A percentile compares a stretch with the other conserved stretches of the same genome.
Conservation (phyloP, 2,329 filamentous ascomycete species). For the Penicillium rolfsii region DNA sequence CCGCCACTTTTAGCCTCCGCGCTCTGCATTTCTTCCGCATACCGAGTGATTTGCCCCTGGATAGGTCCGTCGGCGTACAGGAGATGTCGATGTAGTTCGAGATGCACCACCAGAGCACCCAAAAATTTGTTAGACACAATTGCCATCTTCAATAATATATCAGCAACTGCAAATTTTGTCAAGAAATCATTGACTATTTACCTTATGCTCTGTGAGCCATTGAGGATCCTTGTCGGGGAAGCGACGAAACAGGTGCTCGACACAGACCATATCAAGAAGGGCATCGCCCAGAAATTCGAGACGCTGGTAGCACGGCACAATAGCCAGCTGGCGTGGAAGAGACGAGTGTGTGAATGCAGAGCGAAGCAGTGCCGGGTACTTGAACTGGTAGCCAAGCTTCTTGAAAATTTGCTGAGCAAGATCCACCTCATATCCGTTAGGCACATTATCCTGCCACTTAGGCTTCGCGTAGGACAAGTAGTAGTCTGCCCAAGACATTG, state of each 20-base stretch:
- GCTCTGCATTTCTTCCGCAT: conserved; percentile 45
- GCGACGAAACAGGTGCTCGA: conserved; percentile 77
- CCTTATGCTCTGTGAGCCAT: conserved; percentile 96
- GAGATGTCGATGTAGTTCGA: conserved; percentile 77
- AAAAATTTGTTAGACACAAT: conserved; percentile 98
- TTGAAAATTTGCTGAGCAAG: conserved; percentile 67
- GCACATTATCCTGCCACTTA: conserved; percentile 65
- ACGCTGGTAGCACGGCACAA: conserved; percentile 85
- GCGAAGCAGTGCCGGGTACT: conserved; percentile 72
- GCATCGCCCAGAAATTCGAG: conserved; percentile 92
- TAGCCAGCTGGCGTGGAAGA: conserved; percentile 72
- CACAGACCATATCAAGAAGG: conserved; percentile 80
- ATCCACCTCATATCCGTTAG: conserved; percentile 69
- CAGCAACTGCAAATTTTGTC: conserved; percentile 3
- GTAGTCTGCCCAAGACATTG: conserved; percentile 74
- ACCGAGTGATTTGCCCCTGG: conserved; percentile 53
- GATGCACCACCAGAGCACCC: conserved; percentile 74
- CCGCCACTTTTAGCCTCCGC: conserved; percentile 37
- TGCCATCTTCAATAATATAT: conserved; percentile 65
- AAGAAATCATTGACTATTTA: conserved; percentile 25
- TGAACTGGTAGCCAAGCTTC: conserved; percentile 69
- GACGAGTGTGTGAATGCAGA: conserved; percentile 90
- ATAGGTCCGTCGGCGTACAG: conserved; percentile 49
- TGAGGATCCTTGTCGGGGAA: conserved; percentile 84
- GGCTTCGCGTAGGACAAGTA: conserved; percentile 69